Percentiles rank a stretch among this genome's conserved stretches.
Conservation (phyloP, 1,284 basidiomycete genomes). For the Cryptococcus sp. region DNA sequence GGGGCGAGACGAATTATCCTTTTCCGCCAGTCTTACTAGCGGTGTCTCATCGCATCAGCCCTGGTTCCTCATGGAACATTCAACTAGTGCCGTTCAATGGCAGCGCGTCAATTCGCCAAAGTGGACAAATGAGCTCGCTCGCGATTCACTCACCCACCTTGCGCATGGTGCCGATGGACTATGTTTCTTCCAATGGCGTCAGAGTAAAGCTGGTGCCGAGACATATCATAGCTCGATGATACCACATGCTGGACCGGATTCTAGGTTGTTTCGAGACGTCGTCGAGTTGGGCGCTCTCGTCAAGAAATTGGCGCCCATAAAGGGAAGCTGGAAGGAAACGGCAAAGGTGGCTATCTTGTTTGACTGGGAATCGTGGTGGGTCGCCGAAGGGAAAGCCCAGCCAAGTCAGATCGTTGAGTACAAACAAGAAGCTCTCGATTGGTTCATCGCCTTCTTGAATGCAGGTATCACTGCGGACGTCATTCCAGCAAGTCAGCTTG, state of each 20-base stretch:
- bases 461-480: conserved; percentile 10
- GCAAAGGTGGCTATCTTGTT: conserved; percentile 11
- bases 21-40: conserved; percentile 7
- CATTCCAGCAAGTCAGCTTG: background rate
- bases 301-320: conserved; percentile 5
- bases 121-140: conserved; percentile 5
- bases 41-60: conserved; percentile 5
- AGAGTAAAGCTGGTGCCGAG: conserved; percentile 9
- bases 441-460: conserved; percentile 8
- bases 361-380: conserved; percentile 13
- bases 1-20: conserved; percentile 11
- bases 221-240: conserved; percentile 12
- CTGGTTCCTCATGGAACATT: conserved; percentile 18
- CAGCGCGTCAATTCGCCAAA: conserved; percentile 12
- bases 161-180: conserved; percentile 13
- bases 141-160: conserved; percentile 10
- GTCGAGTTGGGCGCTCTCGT: conserved; percentile 7
- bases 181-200: conserved; percentile 14
- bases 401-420: conserved; percentile 7
- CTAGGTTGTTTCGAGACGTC: conserved; percentile 9
- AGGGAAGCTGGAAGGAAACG: conserved; percentile 3
- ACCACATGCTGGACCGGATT: conserved; percentile 9
- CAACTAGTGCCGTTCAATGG: conserved; percentile 14
- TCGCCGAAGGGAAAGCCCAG: conserved; percentile 6
- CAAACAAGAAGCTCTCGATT: conserved; percentile 10